Base-by-base conservation (phyloP, 768 basidiomycete species). In the Collybia nuda region DNA sequence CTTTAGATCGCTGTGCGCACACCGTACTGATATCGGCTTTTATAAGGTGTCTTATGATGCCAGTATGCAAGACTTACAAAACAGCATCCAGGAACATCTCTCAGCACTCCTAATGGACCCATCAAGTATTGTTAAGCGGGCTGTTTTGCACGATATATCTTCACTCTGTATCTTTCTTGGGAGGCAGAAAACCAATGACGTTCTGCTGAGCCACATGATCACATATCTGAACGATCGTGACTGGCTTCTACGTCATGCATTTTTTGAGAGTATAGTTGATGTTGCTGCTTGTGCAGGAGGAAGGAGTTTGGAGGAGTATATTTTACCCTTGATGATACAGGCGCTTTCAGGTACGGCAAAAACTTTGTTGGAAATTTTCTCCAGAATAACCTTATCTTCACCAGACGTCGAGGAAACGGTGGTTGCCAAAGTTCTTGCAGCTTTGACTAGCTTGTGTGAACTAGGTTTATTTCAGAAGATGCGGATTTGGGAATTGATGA, bases 401-500 rank as follows among this genome's bases (percentile, higher is more conserved):
- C 22, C 22, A 96, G 97, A 99, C 63, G 88, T 93, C 6, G 97
- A 99, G 66, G 96, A 98, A 64, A 88, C 83, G 11, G 96, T 98
- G 2, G 88, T 97, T 5, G 90, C 91, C 0, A 86, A 88, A 56
- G 97, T 98, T 0, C 72, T 99, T n/a, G 76, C 80, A 0, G 84
- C 94, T 2, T 74, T 98, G 50, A 92, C 92, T 0, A 93, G 88
- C 59, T 77, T 98, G 14, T 92, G 91, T 55, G 91, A 95, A 63
- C 77, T 97, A 6, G 90, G 92, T 0, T 69, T 98, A 2, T 90
- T 98, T 68, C 86, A 89, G 67, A 93, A 93, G 68, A 90, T 92
- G 84, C 82, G 90, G n/a, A 85, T 97, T 51, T 98, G 97, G 95
- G 97, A 98, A 58, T 75, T 98, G 29, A 91, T 96, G 84, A 89